Evolutionary conservation across 805 yeast species (phyloP).

Genomic region (Suhomyces sp.): DNA sequence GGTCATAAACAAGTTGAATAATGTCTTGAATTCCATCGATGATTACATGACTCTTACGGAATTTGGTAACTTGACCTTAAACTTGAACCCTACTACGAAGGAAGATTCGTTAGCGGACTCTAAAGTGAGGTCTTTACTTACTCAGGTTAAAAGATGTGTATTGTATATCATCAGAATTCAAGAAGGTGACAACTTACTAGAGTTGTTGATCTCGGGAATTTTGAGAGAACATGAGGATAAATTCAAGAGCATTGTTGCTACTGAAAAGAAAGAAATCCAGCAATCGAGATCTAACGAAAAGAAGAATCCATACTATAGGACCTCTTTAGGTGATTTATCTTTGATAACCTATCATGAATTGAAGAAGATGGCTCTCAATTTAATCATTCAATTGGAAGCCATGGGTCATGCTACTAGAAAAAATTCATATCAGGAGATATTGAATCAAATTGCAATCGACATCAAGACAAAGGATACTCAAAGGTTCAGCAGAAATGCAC

Average conservation of each 20-base stretch:
- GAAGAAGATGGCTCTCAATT: conserved; percentile 72
- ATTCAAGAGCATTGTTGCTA: conserved; percentile 54
- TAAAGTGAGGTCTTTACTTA: conserved; percentile 56
- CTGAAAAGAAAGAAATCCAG: conserved; percentile 36
- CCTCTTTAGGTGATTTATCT: conserved; percentile 51
- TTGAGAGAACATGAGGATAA: conserved; percentile 65
- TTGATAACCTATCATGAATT: conserved; percentile 64
- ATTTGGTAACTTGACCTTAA: conserved; percentile 52
- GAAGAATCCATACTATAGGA: conserved; percentile 43
- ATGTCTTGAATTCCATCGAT: conserved; percentile 35
- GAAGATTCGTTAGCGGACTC: conserved; percentile 52
- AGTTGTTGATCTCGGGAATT: conserved; percentile 66
- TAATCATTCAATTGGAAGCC: conserved; percentile 71
- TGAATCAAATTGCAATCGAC: conserved; percentile 83
- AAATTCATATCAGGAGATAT: conserved; percentile 71
- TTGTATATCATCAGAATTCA: conserved; percentile 83
- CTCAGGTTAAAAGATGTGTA: conserved; percentile 82
- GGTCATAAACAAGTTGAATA: conserved; percentile 41
- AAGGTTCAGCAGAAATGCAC: conserved; percentile 40
- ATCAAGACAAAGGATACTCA: conserved; percentile 54
- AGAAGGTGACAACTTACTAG: conserved; percentile 63
- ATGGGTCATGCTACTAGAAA: conserved; percentile 62
- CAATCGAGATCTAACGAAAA: conserved; percentile 40
- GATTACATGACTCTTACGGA: conserved; percentile 51
- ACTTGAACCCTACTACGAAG: conserved; percentile 52